Percentiles rank a stretch among this genome's conserved stretches.
These are phyloP conservation scores for Taphrina pruni DNA, from an alignment of 1,139 yeast genomes.

Conservation along the genomic window DNA sequence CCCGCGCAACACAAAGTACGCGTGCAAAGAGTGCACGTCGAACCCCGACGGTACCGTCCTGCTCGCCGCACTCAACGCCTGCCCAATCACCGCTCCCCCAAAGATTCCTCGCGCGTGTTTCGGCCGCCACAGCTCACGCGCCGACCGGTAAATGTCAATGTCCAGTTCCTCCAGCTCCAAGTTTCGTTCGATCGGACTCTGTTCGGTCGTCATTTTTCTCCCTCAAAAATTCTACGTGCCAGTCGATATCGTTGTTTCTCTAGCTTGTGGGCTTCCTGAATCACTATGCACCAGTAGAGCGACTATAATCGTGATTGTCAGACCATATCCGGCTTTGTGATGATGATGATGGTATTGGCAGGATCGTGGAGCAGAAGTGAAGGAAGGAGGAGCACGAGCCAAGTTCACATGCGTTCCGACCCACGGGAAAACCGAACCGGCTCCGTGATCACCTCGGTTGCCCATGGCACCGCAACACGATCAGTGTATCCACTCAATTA, in stretches of 20 bases:
- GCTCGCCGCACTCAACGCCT: conserved; percentile 69
- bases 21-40: conserved; percentile 60
- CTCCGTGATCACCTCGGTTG: not conserved
- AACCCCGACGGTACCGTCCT: conserved; percentile 56
- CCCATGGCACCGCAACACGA: no score
- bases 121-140: conserved; percentile 55
- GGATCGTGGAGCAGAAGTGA: not conserved
- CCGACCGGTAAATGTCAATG: conserved; percentile 50
- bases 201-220: not conserved
- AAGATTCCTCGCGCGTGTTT: conserved; percentile 72
- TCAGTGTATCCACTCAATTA: no score
- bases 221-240: no score
- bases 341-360: no score
- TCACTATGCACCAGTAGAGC: no score
- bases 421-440: not conserved
- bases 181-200: conserved; percentile 39
- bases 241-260: no score
- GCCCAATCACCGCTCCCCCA: conserved; percentile 81
- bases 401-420: not conserved
- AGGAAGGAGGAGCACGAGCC: not conserved
- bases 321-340: no score
- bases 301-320: no score
- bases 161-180: conserved; percentile 41
- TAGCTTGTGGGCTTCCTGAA: no score
- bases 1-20: conserved; percentile 60